Evolutionary conservation across 495 filamentous ascomycete genomes (phyloP), one percentile per base, ranked within the genome.

Genomic region (Aeminium ludgeri): DNA sequence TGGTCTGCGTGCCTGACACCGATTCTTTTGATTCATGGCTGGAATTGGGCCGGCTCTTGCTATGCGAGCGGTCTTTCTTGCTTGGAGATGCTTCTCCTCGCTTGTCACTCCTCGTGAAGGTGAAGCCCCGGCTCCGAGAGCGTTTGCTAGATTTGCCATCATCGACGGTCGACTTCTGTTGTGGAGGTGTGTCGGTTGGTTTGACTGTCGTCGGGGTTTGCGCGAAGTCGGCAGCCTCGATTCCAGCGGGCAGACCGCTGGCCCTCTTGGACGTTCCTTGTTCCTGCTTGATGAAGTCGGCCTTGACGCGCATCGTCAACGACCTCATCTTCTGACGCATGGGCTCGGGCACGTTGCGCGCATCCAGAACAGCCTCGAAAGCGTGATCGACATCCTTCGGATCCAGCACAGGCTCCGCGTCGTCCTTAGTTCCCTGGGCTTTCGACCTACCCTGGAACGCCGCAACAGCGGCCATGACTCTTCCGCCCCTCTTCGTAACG

Each of bases 301-400:
- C 79, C 61, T 97, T 97, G 59, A 97, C 84, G 20, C 79, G 81
- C 41, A 78, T 73, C 40, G 83, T 82, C 36, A 97, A 64, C 23
- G 73, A 83, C 20, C 89, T 74, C 84, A 97, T 94, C 60, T 86
- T 86, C 54, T 87, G 79, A 39, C 85, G 70, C 67, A 92, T 86
- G 44, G 92, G 81, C 48, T 89, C 79, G 15, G 89, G 86, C 38
- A 97, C 86, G 54, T 95, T 91, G 41, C 85, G 70, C 20, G 82
- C 73, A 60, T 92, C 82, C 36, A 82, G 53, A 69, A 82, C 82
- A 16, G 58, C 68, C 49, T 80, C 76, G 44, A 80, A 73, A n/a
- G 62, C 60, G 25, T 61, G 48, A 18, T 70, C 64, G 5, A 63
- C 47, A 32, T 64, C 59, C 46, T 72, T 69, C 2, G 50, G 45